A percentile compares a stretch with the other conserved stretches of the same genome.
Evolutionary conservation across 371 early-diverging fungal genomes (phyloP).

Genomic region (Actinomortierella ambigua): DNA sequence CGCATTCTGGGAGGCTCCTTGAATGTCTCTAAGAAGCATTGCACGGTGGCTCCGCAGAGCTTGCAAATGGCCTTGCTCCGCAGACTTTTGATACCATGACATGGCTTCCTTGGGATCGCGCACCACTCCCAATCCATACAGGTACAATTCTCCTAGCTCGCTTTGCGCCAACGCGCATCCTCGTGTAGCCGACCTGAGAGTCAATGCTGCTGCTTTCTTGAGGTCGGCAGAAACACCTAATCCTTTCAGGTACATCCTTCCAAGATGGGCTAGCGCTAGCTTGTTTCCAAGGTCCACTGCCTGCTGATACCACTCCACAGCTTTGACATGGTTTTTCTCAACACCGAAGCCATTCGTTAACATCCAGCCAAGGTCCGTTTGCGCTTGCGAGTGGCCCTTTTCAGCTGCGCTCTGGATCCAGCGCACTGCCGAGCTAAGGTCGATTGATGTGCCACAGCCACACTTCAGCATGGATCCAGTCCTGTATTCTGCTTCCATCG

Average conservation of each 20-base stretch:
- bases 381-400: too few relatives aligned
- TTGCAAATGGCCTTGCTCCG: constrained; percentile 77
- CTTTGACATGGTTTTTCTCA: constrained; percentile 58
- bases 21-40: too few relatives aligned
- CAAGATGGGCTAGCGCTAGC: constrained; percentile 67
- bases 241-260: constrained; percentile 83
- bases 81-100: constrained; percentile 72
- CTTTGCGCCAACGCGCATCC: constrained; percentile 77
- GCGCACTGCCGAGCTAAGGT: too few relatives aligned
- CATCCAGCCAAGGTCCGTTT: too few relatives aligned
- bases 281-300: constrained; percentile 79
- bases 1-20: too few relatives aligned
- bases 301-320: constrained; percentile 78
- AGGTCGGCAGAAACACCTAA: constrained; percentile 75
- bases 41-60: constrained; percentile 81
- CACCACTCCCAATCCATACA: constrained; percentile 79
- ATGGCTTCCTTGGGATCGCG: constrained; percentile 70
- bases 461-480: too few relatives aligned
- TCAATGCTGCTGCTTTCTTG: constrained; percentile 71
- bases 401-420: too few relatives aligned
- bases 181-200: constrained; percentile 62
- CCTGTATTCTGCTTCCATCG: too few relatives aligned
- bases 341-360: constrained; percentile 79
- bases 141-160: constrained; percentile 85
- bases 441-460: too few relatives aligned